Conservation (phyloP, 768 basidiomycete genomes). For the Amanita phalloides region DNA sequence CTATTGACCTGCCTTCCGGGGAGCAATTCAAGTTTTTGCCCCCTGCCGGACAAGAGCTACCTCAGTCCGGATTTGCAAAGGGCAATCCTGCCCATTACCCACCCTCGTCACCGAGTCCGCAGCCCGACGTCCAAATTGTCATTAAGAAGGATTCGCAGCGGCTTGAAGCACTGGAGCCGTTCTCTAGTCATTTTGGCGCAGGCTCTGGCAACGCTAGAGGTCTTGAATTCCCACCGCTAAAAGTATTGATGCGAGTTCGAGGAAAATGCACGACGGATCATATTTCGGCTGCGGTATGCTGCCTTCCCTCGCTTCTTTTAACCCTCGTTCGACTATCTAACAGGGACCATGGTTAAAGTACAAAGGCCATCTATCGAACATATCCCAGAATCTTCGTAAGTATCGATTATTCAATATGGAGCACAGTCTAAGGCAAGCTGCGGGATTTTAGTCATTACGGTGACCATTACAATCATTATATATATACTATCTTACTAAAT, state of each 20-base stretch:
- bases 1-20: conserved; percentile 55
- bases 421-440: not conserved
- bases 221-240: conserved; percentile 72
- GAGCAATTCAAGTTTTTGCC: conserved; percentile 75
- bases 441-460: conserved; percentile 64
- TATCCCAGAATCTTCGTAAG: conserved; percentile 89
- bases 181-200: conserved; percentile 61
- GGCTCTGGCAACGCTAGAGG: conserved; percentile 33
- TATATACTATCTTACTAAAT: not conserved
- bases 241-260: conserved; percentile 80
- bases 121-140: conserved; percentile 64
- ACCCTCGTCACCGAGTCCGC: conserved; percentile 56
- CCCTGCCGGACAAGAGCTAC: conserved; percentile 79
- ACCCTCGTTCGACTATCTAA: conserved; percentile 5
- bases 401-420: conserved; percentile 9
- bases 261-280: conserved; percentile 99
- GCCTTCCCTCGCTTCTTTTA: not conserved
- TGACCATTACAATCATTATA: not conserved
- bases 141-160: conserved; percentile 76
- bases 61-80: conserved; percentile 68
- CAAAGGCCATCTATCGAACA: conserved; percentile 94
- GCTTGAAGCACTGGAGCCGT: conserved; percentile 81
- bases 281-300: conserved; percentile 84
- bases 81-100: conserved; percentile 76
- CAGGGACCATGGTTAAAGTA: conserved; percentile 97